Evolutionary conservation across 441 rosid species (phyloP).

Genomic region (Populus hybrid): DNA sequence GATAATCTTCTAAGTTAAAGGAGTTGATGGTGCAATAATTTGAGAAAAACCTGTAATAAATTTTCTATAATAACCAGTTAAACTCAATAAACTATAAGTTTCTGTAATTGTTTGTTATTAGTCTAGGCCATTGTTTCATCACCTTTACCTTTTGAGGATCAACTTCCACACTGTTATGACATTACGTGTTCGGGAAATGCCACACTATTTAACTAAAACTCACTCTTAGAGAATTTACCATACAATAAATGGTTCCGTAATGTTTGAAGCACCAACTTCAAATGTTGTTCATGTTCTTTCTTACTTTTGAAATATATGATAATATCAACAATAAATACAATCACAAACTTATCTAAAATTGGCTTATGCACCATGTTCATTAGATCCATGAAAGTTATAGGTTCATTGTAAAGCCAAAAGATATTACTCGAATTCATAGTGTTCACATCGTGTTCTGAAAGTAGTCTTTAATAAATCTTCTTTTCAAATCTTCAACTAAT

Average conservation of each 20-base stretch:
- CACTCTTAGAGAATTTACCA: not conserved
- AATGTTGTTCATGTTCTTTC: not conserved
- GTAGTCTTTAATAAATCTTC: too few species aligned
- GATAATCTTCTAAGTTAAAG: too few species aligned
- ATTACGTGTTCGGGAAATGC: not conserved
- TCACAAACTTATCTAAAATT: not conserved
- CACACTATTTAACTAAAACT: not conserved
- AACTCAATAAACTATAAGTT: not conserved
- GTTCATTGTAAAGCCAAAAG: too few species aligned
- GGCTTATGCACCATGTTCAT: not conserved
- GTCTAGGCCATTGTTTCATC: not conserved
- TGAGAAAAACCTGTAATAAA: too few species aligned
- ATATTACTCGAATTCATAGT: too few species aligned
- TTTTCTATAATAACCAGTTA: too few species aligned
- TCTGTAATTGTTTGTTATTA: accelerated
- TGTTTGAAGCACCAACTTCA: not conserved
- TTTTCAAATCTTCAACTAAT: too few species aligned
- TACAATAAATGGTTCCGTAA: not conserved
- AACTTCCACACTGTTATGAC: not conserved
- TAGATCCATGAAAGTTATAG: not conserved
- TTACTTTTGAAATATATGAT: not conserved
- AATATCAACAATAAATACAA: not conserved
- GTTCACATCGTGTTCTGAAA: too few species aligned
- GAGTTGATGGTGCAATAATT: too few species aligned
- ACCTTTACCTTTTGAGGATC: not conserved